Conservation (phyloP, 192 early-diverging fungal species). For the Coemansia brasiliensis region DNA sequence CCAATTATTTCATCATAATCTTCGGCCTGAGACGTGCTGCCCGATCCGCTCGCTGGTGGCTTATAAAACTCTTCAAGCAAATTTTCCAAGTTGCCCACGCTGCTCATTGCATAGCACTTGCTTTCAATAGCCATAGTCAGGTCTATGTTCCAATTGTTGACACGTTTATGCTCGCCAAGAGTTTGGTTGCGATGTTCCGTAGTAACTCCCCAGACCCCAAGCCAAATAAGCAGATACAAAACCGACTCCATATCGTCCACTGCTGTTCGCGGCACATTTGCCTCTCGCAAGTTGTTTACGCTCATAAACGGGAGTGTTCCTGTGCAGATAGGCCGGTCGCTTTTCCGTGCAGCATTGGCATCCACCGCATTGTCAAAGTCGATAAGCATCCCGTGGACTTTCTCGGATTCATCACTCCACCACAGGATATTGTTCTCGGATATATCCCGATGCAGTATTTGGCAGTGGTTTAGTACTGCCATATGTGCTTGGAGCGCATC, state of each 20-base stretch:
- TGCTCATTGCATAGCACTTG: no score
- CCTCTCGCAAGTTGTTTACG: conserved; percentile 17
- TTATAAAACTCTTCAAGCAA: no score
- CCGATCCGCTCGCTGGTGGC: no score
- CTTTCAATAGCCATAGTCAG: no score
- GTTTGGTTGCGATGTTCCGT: no score
- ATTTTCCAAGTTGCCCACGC: no score
- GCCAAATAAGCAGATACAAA: no score
- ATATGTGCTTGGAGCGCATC: conserved; percentile 21
- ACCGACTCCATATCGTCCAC: conserved; percentile 38
- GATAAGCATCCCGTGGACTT: conserved; percentile 23
- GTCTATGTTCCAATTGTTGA: no score
- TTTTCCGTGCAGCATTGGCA: not conserved
- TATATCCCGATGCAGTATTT: conserved; percentile 24
- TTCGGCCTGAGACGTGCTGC: no score
- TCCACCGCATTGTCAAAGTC: conserved; percentile 29
- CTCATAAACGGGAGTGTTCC: conserved; percentile 42
- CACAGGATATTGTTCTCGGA: conserved; percentile 23
- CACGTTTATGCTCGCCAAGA: no score
- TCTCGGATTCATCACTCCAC: not conserved
- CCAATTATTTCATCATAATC: no score
- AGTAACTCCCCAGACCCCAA: no score
- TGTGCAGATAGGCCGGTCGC: conserved; percentile 1
- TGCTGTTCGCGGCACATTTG: not conserved
- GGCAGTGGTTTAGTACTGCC: conserved; percentile 2